Evolutionary conservation across 2,329 filamentous ascomycete genomes (phyloP).

Genomic region (Epichloe bromicola): DNA sequence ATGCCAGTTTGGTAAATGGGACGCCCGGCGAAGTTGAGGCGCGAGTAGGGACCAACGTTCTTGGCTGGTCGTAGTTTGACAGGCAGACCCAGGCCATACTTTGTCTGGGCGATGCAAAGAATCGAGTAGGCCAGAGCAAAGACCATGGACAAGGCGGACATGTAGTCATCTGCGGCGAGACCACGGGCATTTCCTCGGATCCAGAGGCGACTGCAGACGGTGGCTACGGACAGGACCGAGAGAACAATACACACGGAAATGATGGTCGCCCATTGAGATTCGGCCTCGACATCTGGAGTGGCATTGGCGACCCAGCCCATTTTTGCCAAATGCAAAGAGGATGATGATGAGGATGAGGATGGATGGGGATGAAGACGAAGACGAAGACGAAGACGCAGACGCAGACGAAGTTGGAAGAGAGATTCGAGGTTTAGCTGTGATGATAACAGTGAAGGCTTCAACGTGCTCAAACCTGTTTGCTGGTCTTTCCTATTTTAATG

Average conservation of each 20-base stretch:
- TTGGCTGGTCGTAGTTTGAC: slow-evolving; percentile 27
- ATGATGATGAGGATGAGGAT: not conserved
- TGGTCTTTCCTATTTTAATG: not conserved
- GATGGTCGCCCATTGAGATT: slow-evolving; percentile 35
- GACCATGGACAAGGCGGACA: slow-evolving; percentile 25
- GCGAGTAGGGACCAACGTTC: slow-evolving; percentile 31
- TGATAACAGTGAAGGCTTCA: not conserved
- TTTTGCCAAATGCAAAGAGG: not conserved
- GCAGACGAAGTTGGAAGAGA: not conserved
- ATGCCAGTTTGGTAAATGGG: slow-evolving; percentile 43
- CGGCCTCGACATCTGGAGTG: slow-evolving; percentile 29
- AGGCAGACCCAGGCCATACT: slow-evolving; percentile 38
- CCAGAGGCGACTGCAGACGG: slow-evolving; percentile 29
- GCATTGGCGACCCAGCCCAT: slow-evolving; percentile 42
- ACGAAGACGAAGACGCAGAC: too few species aligned
- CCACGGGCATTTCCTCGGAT: slow-evolving; percentile 29
- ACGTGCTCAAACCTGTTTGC: not conserved
- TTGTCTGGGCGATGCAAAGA: slow-evolving; percentile 38
- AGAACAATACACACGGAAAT: slow-evolving; percentile 34
- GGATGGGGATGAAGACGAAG: too few species aligned
- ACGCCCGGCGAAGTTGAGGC: slow-evolving; percentile 39
- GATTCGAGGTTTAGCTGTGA: not conserved
- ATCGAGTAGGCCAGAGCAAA: slow-evolving; percentile 36
- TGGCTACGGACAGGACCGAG: slow-evolving; percentile 26
- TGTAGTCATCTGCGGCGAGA: slow-evolving; percentile 34